A percentile compares a stretch with the other conserved stretches of the same genome.
Conservation (phyloP, 495 filamentous ascomycete species). For the Talaromyces ruber region DNA sequence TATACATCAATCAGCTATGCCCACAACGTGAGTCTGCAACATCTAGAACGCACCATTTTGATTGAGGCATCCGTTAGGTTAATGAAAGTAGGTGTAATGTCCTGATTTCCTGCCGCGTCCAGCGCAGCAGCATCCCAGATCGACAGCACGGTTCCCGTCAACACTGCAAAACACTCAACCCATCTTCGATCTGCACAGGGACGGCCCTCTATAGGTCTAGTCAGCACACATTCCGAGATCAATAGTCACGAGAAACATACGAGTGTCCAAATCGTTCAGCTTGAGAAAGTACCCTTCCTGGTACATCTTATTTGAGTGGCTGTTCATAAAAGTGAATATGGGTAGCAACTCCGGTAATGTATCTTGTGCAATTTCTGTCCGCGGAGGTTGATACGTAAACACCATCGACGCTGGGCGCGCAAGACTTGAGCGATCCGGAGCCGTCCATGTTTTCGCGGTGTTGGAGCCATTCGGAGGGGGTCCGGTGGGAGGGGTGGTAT, state of each 20-base stretch:
- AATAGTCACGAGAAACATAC: slow-evolving; percentile 43
- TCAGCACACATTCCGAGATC: slow-evolving; percentile 9
- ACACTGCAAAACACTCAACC: slow-evolving; percentile 95
- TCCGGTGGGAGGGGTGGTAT: neutral
- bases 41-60: slow-evolving; percentile 65
- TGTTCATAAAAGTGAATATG: slow-evolving; percentile 90
- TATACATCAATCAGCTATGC: slow-evolving; percentile 21
- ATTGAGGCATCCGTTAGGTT: slow-evolving; percentile 96
- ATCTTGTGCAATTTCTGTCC: slow-evolving; percentile 75
- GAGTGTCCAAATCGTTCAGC: slow-evolving; percentile 81
- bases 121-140: slow-evolving; percentile 93
- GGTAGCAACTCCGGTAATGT: slow-evolving; percentile 88
- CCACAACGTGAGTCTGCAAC: neutral
- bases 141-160: slow-evolving; percentile 89
- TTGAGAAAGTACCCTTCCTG: slow-evolving; percentile 98
- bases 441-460: neutral
- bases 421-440: slow-evolving; percentile 30
- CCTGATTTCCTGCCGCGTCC: slow-evolving; percentile 76
- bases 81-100: slow-evolving; percentile 90
- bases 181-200: slow-evolving; percentile 80
- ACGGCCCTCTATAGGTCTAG: slow-evolving; percentile 58
- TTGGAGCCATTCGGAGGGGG: neutral
- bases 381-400: slow-evolving; percentile 79
- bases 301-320: slow-evolving; percentile 91
- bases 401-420: slow-evolving; percentile 51